Evolutionary conservation across 257 asterid genomes (phyloP).

Genomic region (Petunia axillaris): DNA sequence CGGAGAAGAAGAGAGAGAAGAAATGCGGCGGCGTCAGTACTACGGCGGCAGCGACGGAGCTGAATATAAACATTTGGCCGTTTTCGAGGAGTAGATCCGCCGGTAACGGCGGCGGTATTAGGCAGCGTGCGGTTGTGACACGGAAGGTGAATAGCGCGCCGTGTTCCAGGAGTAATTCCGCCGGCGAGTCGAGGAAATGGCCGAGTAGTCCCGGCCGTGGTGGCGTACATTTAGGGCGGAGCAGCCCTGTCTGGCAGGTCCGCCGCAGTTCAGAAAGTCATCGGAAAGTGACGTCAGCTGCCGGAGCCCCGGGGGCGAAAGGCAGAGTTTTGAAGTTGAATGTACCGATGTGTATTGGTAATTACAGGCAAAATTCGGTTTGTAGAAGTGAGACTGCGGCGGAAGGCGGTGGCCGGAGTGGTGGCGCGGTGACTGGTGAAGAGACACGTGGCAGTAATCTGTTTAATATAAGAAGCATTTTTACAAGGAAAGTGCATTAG

Average conservation of each 20-base stretch:
- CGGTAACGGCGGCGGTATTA: constrained; percentile 64
- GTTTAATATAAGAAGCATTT: constrained; percentile 1
- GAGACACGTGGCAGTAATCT: background rate
- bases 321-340: constrained; percentile 19
- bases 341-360: constrained; percentile 6
- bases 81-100: constrained; percentile 86
- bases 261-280: constrained; percentile 55
- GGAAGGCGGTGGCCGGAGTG: background rate
- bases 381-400: background rate
- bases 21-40: constrained; percentile 34
- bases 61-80: constrained; percentile 87
- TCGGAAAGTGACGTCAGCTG: constrained; percentile 44
- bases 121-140: constrained; percentile 38
- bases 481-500: constrained; percentile 20
- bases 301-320: background rate
- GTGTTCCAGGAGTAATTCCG: constrained; percentile 82
- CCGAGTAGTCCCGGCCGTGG: constrained; percentile 30
- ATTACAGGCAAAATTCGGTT: background rate
- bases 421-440: background rate
- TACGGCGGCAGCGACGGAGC: constrained; percentile 46
- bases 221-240: constrained; percentile 61
- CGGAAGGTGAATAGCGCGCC: constrained; percentile 95
- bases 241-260: constrained; percentile 75
- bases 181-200: constrained; percentile 72
- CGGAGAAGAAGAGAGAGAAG: constrained; percentile 57